Evolutionary conservation across 2,329 filamentous ascomycete species (phyloP).

Genomic region (Stagonosporopsis rhizophila): DNA sequence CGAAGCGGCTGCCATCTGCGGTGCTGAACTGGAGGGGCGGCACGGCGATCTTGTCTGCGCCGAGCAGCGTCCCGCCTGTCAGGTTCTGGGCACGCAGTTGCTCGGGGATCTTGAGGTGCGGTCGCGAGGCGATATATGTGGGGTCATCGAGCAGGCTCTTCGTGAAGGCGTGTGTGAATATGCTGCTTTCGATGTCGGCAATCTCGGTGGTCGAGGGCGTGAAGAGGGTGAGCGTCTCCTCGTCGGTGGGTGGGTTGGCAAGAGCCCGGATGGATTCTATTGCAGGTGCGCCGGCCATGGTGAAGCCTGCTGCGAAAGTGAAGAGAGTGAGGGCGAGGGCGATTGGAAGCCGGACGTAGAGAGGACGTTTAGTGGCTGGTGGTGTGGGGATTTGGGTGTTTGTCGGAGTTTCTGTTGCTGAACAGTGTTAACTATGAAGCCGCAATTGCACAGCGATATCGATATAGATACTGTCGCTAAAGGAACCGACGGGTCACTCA

Average conservation of each 20-base stretch:
- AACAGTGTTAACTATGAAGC: conserved; percentile 6
- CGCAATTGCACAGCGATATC: neutral
- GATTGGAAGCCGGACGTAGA: conserved; percentile 50
- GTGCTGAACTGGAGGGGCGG: conserved; percentile 77
- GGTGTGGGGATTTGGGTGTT: conserved; percentile 19
- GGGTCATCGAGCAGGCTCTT: conserved; percentile 70
- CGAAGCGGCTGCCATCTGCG: conserved; percentile 59
- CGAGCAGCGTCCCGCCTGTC: conserved; percentile 80
- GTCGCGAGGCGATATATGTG: conserved; percentile 76
- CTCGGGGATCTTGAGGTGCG: conserved; percentile 84
- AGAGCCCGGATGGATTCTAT: conserved; percentile 58
- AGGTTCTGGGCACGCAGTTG: conserved; percentile 75
- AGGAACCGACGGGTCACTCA: conserved; percentile 19
- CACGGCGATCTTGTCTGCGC: conserved; percentile 77
- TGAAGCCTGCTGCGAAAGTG: conserved; percentile 62
- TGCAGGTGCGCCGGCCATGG: conserved; percentile 63
- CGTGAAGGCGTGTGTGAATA: conserved; percentile 78
- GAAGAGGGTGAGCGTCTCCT: conserved; percentile 75
- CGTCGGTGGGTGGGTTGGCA: conserved; percentile 68
- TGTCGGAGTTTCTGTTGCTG: conserved; percentile 23
- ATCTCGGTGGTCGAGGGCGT: conserved; percentile 59
- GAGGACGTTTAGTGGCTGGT: conserved; percentile 26
- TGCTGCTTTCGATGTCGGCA: conserved; percentile 71
- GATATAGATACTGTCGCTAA: neutral
- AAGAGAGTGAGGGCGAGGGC: conserved; percentile 57